Evolutionary conservation across 2,329 filamentous ascomycete species (phyloP), one percentile per base, ranked within the genome.

Genomic region (Capronia coronata): DNA sequence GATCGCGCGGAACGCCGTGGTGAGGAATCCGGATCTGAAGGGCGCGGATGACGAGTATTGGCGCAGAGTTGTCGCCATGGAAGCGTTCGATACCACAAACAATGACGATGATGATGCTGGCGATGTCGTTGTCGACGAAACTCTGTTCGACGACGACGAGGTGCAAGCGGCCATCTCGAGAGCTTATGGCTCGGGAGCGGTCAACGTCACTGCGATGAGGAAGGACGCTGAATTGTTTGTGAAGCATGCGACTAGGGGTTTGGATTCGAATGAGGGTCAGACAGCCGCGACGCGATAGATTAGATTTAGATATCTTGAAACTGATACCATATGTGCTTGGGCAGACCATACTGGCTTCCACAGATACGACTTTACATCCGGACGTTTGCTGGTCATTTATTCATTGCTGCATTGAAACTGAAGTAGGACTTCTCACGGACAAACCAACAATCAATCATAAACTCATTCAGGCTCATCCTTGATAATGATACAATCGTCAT

Each of bases 1-100:
- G 6, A 81, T 94, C 49, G 71, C 94, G 39, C 80, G 84, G 64
- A 96, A 96, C 70, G 87, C 87, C 2, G 77, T 86, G 13, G 74
- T 84, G 49, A 73, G 90, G 48, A 87, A 96, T 68, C 75, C 79
- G 55, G 77, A 77, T 37, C 70, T 96, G 65, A 79, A 89, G 51
- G 73, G 68, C 2, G 76, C 77, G 50, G 77, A 78, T 43, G 78
- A 83, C 59, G 76, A 74, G 13, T 96, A 96, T 68, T 97, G 91
- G 91, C 65, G 62, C 46, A 62, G 65, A 10, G 67, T 71, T 27
- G 77, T 83, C 48, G 75, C 73, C 11, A 90, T 91, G 66, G 93
- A 88, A 86, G 49, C 56, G 23, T 67, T 79, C n/a, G n/a, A n/a
- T n/a, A n/a, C n/a, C n/a, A n/a, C n/a, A n/a, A n/a, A n/a, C n/a